Base-by-base conservation (phyloP, 192 early-diverging fungal genomes). In the Coemansia sp. region DNA sequence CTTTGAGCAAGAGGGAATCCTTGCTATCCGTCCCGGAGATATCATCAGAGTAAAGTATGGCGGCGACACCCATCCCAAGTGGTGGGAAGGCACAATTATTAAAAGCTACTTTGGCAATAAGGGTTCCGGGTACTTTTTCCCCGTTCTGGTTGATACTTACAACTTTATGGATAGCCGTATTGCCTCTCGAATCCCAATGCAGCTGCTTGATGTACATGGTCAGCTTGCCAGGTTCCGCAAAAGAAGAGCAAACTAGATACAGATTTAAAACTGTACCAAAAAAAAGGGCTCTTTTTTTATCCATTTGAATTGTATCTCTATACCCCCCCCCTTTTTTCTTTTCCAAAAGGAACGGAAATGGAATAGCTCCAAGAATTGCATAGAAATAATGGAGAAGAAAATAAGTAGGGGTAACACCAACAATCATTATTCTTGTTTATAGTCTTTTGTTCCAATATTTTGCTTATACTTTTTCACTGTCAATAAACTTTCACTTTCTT, bases 131-230 rank as follows among this genome's bases (percentile, higher is more conserved):
- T 68, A 72, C 59, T 78, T 78, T 35, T 78, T 78, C 69, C 69
- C 75, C 0, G 75, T 78, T 4, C 62, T 78, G 7, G 65, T 66
- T 0, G 66, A 78, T 56, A 34, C 49, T 13, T 78, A 78, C 55
- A 48, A 58, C n/a, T 78, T 78, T 59, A 68, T 72, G 69, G 75
- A 78, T 24, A 68, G 60, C 61, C 58, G 75, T 14, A 71, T 78
- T 47, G 75, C 75, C 2, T 58, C 75, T 0, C 52, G 75, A 0
- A 71, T 78, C 22, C 75, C 75, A 19, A 71, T 68, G 62, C 65
- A 58, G 0, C 51, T 67, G 18, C 46, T 74, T 28, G 65, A 68
- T 22, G 11, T 57, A 25, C 42, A 62, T 28, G 61, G 65, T 13
- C 63, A 72, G 57, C 47, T 64, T 10, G 62, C 62, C 36, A 50